Conservation (phyloP, 2,329 filamentous ascomycete genomes). For the Dothistroma pini region DNA sequence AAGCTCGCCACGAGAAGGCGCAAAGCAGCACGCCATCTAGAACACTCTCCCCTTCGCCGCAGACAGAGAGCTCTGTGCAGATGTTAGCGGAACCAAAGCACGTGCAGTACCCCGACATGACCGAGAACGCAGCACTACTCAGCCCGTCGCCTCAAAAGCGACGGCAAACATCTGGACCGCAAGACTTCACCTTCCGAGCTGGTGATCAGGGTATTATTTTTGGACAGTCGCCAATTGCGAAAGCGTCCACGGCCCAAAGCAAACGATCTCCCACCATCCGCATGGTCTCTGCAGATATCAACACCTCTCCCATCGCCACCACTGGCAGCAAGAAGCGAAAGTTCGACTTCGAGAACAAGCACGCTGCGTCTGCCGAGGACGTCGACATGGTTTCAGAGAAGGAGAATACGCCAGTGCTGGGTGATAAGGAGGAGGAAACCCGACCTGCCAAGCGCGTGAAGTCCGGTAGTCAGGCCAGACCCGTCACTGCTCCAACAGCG, state of each 20-base stretch:
- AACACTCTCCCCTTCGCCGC: conserved; percentile 31
- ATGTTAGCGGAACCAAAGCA: conserved; percentile 9
- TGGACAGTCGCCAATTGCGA: conserved; percentile 36
- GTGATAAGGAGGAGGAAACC: conserved; percentile 26
- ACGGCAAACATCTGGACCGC: conserved; percentile 35
- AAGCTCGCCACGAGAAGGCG: conserved; percentile 29
- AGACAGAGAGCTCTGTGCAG: conserved; percentile 9
- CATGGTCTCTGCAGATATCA: conserved; percentile 40
- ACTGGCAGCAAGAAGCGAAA: conserved; percentile 44
- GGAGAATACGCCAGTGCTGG: conserved; percentile 37
- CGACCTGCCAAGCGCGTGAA: conserved; percentile 31
- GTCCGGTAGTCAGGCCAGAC: conserved; percentile 6
- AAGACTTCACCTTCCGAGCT: conserved; percentile 49
- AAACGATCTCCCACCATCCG: conserved; percentile 42
- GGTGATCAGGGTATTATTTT: conserved; percentile 43
- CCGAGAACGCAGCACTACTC: conserved; percentile 23
- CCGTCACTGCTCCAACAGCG: conserved; percentile 11
- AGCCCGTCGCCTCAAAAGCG: conserved; percentile 34
- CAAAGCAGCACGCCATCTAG: conserved; percentile 24
- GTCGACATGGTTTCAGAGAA: conserved; percentile 36
- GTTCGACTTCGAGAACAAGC: conserved; percentile 34
- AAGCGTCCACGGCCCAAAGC: conserved; percentile 14
- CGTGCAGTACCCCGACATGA: conserved; percentile 18
- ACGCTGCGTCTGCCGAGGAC: conserved; percentile 29
- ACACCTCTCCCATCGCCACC: conserved; percentile 16